Percentiles rank a stretch among this genome's conserved stretches.
Evolutionary conservation across 2,329 filamentous ascomycete species (phyloP).

Genomic region (Clonostachys chloroleuca): DNA sequence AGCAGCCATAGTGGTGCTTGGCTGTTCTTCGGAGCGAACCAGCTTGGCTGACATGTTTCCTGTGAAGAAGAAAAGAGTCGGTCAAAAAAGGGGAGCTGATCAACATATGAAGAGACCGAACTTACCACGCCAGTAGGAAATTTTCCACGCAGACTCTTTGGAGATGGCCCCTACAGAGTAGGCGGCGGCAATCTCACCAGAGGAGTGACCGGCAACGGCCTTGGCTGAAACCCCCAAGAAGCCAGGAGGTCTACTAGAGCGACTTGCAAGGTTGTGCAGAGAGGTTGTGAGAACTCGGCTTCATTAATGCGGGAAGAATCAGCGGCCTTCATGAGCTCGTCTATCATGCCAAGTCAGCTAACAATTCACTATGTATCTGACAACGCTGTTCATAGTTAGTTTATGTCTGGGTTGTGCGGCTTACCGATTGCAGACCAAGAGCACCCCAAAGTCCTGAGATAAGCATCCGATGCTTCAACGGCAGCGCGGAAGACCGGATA

Average conservation of each 20-base stretch:
- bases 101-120: constrained; percentile 2
- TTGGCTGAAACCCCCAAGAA: constrained; percentile 18
- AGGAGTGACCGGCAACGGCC: constrained; percentile 33
- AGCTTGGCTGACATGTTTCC: constrained; percentile 9
- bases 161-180: constrained; percentile 34
- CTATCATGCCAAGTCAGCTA: not conserved
- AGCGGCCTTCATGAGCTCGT: constrained; percentile 9
- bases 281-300: constrained; percentile 25
- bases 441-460: constrained; percentile 15
- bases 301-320: constrained; percentile 7
- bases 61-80: constrained; percentile 28
- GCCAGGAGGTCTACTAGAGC: constrained; percentile 31
- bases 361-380: not conserved
- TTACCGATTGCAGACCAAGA: constrained; percentile 13
- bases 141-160: constrained; percentile 31
- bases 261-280: constrained; percentile 37
- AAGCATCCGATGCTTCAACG: constrained; percentile 12
- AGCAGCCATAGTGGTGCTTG: not conserved
- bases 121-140: constrained; percentile 9
- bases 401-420: not conserved
- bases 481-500: constrained; percentile 8
- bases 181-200: constrained; percentile 38
- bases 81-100: constrained; percentile 26
- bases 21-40: constrained; percentile 4
- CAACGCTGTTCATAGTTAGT: constrained; percentile 5